Percentiles rank a stretch among this genome's conserved stretches.
Evolutionary conservation across 306 rosid genomes (phyloP).

Genomic region (Cucurbita ficifolia): DNA sequence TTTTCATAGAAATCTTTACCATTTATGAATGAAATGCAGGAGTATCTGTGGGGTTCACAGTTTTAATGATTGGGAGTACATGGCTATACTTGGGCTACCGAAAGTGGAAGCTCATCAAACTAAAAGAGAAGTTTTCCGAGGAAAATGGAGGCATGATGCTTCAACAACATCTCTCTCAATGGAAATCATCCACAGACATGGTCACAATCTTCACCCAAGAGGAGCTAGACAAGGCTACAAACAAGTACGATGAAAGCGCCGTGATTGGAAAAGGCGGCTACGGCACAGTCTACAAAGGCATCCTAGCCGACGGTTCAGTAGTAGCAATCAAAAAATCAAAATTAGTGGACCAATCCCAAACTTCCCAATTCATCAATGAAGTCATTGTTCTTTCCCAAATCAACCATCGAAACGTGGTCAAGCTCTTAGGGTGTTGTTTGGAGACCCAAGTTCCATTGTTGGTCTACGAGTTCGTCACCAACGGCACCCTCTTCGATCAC

Average conservation of each 20-base stretch:
- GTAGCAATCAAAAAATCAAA: constrained; percentile 35
- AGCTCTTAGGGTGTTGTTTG: constrained; percentile 36
- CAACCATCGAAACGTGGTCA: constrained; percentile 31
- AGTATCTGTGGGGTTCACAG: background rate
- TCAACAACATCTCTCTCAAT: constrained; percentile 13
- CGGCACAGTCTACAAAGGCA: constrained; percentile 24
- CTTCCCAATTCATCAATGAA: constrained; percentile 28
- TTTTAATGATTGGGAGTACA: constrained; percentile 3
- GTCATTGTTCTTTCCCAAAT: constrained; percentile 29
- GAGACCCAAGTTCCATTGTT: constrained; percentile 28
- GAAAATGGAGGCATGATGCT: constrained; percentile 28
- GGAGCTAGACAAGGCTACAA: constrained; percentile 27
- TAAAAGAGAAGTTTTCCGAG: constrained; percentile 14
- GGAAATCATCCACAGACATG: background rate
- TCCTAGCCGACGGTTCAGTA: background rate
- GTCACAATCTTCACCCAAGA: constrained; percentile 10
- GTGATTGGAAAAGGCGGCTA: constrained; percentile 27
- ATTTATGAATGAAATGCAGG: constrained; percentile 8
- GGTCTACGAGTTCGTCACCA: constrained; percentile 29
- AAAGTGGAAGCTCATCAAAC: constrained; percentile 18
- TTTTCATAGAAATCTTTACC: background rate
- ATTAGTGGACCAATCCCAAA: constrained; percentile 16
- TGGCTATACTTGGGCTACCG: constrained; percentile 15
- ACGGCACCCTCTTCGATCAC: constrained; percentile 20
- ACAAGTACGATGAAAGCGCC: constrained; percentile 12